Percentiles rank a stretch among this genome's conserved stretches.
Conservation (phyloP, 1,284 basidiomycete species). For the Paramarasmius palmivorus region DNA sequence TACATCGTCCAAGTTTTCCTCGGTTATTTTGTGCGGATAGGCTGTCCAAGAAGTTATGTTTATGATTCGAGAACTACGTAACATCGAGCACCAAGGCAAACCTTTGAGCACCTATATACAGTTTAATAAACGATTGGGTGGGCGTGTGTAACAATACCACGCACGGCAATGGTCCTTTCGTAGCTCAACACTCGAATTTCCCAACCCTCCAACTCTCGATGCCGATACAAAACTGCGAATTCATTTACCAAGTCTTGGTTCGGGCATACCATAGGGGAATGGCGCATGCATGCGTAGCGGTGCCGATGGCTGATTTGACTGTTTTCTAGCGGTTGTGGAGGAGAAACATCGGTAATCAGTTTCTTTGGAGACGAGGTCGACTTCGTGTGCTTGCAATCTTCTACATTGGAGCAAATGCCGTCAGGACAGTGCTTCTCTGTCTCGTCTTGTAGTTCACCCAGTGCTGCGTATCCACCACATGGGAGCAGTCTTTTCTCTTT, state of each 20-base stretch:
- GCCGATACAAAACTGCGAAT: constrained; percentile 58
- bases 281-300: constrained; percentile 58
- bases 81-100: constrained; percentile 23
- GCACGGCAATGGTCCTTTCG: constrained; percentile 63
- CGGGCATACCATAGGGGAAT: constrained; percentile 62
- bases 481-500: constrained; percentile 43
- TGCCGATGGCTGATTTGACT: constrained; percentile 38
- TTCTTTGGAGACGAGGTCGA: constrained; percentile 2
- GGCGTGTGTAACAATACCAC: constrained; percentile 19
- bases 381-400: constrained; percentile 8
- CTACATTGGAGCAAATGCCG: constrained; percentile 13
- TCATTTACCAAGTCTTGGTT: constrained; percentile 62
- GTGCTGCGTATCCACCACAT: constrained; percentile 53
- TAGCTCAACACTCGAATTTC: constrained; percentile 67
- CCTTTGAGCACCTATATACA: constrained; percentile 58
- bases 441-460: constrained; percentile 48
- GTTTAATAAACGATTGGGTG: neutral
- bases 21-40: constrained; percentile 56
- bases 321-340: constrained; percentile 13
- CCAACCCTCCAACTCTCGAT: constrained; percentile 64
- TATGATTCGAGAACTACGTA: neutral
- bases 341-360: constrained; percentile 14
- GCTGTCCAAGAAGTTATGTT: constrained; percentile 38
- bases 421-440: constrained; percentile 45
- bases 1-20: constrained; percentile 45